These are phyloP conservation scores for Dryadomyces quercus-mongolicae DNA, from an alignment of 2,329 filamentous ascomycete genomes.

Conservation along the genomic window DNA sequence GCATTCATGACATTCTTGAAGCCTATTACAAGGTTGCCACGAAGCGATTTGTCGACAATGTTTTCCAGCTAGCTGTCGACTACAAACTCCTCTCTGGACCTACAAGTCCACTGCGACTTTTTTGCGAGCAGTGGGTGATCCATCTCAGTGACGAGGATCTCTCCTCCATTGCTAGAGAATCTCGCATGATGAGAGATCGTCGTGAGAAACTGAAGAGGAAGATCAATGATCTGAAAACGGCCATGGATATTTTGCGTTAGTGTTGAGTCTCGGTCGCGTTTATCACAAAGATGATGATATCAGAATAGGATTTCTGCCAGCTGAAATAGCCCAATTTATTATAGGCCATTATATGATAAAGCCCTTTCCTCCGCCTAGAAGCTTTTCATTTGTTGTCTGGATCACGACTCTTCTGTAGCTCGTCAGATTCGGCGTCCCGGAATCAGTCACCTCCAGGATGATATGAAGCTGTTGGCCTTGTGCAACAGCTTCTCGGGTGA, in stretches of 20 bases:
- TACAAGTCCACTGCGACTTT: not conserved
- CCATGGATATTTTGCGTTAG: not conserved
- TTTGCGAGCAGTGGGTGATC: not conserved
- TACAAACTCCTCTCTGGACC: not conserved
- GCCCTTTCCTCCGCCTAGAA: constrained; percentile 3
- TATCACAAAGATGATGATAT: too few species aligned
- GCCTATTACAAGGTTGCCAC: not conserved
- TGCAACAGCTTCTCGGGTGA: constrained; percentile 21
- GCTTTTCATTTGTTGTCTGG: constrained; percentile 19
- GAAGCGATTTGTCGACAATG: not conserved
- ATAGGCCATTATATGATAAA: not conserved
- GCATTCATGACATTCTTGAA: not conserved
- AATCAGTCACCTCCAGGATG: constrained; percentile 34
- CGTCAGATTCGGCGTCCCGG: constrained; percentile 29
- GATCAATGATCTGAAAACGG: not conserved
- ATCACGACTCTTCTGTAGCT: constrained; percentile 32
- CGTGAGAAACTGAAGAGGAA: not conserved
- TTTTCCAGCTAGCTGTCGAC: not conserved
- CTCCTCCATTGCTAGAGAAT: not conserved
- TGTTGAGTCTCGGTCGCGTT: too few species aligned
- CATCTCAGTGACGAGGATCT: not conserved
- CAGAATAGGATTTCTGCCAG: too few species aligned
- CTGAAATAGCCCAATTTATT: too few species aligned
- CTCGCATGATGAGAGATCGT: not conserved
- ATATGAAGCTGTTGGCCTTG: constrained; percentile 33